Conservation (phyloP, 1,284 basidiomycete species). For the Boletellus deceptivus region DNA sequence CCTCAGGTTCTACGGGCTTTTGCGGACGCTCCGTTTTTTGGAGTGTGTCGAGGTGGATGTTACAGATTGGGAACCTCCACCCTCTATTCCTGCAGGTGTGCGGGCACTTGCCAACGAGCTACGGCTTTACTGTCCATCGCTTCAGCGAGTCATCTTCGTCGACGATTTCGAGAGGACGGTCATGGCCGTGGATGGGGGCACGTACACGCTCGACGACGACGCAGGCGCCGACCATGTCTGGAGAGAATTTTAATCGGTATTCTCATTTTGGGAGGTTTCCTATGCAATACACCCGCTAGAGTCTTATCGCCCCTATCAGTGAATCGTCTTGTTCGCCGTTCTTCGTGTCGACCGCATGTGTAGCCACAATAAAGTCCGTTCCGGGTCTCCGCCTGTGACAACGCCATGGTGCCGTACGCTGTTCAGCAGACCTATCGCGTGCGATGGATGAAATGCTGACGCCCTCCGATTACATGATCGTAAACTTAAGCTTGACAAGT, state of each 20-base stretch:
- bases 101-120: conserved; percentile 58
- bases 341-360: conserved; percentile 19
- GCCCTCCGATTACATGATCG: conserved; percentile 7
- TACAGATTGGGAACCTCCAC: conserved; percentile 60
- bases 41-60: conserved; percentile 60
- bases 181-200: conserved; percentile 42
- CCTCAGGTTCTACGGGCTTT: conserved; percentile 55
- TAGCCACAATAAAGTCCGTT: conserved; percentile 12
- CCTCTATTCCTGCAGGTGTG: conserved; percentile 47
- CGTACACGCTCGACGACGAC: conserved; percentile 43
- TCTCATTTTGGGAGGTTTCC: conserved; percentile 6
- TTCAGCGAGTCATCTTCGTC: conserved; percentile 54
- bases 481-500: conserved; percentile 26
- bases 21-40: conserved; percentile 50
- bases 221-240: conserved; percentile 46
- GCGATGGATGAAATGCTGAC: background rate
- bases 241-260: conserved; percentile 44
- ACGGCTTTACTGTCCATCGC: conserved; percentile 52
- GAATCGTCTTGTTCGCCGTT: conserved; percentile 3
- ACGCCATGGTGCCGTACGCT: background rate
- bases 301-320: conserved; percentile 3
- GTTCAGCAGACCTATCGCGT: background rate
- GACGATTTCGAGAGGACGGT: conserved; percentile 58
- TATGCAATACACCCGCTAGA: conserved; percentile 1
- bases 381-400: conserved; percentile 8